A percentile compares a stretch with the other conserved stretches of the same genome.
Evolutionary conservation across 2,329 filamentous ascomycete species (phyloP).

Genomic region (Calonectria leucothoes): DNA sequence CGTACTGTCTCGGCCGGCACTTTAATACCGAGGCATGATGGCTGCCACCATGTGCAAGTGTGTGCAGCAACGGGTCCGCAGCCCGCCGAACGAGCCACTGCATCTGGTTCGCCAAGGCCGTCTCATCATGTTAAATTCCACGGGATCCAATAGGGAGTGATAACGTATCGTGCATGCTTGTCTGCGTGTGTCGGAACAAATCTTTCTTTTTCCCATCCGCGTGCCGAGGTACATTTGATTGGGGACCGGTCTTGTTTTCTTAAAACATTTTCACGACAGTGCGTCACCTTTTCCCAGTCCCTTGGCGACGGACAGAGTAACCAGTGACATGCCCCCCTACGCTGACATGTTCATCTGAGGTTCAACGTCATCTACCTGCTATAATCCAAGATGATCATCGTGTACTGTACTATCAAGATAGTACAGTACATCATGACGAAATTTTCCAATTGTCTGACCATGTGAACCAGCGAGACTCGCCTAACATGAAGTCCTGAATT

Average conservation of each 20-base stretch:
- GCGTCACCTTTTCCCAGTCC: not conserved
- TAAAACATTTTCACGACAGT: not conserved
- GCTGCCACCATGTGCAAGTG: not conserved
- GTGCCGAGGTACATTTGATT: not conserved
- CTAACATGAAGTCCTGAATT: too few species aligned
- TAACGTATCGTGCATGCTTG: too few species aligned
- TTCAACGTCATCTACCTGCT: not conserved
- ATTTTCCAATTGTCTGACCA: not conserved
- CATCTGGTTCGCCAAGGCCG: not conserved
- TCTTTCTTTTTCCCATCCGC: not conserved
- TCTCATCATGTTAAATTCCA: not conserved
- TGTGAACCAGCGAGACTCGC: too few species aligned
- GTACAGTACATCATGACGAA: not conserved
- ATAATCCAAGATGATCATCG: not conserved
- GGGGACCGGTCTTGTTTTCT: not conserved
- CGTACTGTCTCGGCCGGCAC: not conserved
- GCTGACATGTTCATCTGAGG: not conserved
- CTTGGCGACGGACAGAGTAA: too few species aligned
- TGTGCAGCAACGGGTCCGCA: not conserved
- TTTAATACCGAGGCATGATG: not conserved
- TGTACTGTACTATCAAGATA: not conserved
- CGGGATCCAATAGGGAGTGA: not conserved
- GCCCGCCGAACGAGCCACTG: not conserved
- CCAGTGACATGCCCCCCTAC: too few species aligned
- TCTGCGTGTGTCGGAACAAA: not conserved